Conservation (phyloP, 2,329 filamentous ascomycete species). For the Tolypocladium cylindrosporum region DNA sequence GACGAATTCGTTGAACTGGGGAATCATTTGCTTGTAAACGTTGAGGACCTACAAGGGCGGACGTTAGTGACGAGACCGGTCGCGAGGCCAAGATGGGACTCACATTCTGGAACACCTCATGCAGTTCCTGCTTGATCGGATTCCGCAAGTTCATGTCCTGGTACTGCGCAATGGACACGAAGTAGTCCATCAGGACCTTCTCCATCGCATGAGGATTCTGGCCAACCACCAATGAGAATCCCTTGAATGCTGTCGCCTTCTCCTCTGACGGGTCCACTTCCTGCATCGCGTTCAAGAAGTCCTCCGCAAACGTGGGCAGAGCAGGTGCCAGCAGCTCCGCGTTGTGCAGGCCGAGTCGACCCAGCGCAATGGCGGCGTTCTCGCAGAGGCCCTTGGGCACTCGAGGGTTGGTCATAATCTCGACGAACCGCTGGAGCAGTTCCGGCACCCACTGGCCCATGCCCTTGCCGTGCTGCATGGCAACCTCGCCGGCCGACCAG, state of each 20-base stretch:
- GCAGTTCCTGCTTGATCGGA: slow-evolving; percentile 54
- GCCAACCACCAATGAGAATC: slow-evolving; percentile 76
- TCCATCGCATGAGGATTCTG: slow-evolving; percentile 91
- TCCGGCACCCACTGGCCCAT: slow-evolving; percentile 71
- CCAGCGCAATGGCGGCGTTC: slow-evolving; percentile 89
- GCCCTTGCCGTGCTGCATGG: slow-evolving; percentile 64
- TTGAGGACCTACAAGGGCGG: slow-evolving; percentile 32
- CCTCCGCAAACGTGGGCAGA: slow-evolving; percentile 67
- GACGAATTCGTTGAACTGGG: slow-evolving; percentile 47
- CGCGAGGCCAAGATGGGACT: slow-evolving; percentile 17
- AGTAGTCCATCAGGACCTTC: slow-evolving; percentile 70
- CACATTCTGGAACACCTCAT: slow-evolving; percentile 68
- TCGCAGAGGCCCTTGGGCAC: slow-evolving; percentile 83
- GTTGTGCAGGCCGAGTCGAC: slow-evolving; percentile 74
- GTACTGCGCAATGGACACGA: slow-evolving; percentile 73
- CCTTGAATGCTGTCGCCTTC: slow-evolving; percentile 87
- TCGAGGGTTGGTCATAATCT: slow-evolving; percentile 75
- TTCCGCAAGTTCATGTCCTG: slow-evolving; percentile 51
- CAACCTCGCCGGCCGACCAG: slow-evolving; percentile 91
- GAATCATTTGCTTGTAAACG: slow-evolving; percentile 49
- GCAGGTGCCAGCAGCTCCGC: slow-evolving; percentile 68
- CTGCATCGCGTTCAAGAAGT: slow-evolving; percentile 73
- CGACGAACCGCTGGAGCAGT: slow-evolving; percentile 65
- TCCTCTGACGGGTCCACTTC: slow-evolving; percentile 84
- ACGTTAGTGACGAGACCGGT: not conserved